phyloP scores from a whole-genome alignment of 1,284 basidiomycete species.

The Sporisorium reilianum region DNA sequence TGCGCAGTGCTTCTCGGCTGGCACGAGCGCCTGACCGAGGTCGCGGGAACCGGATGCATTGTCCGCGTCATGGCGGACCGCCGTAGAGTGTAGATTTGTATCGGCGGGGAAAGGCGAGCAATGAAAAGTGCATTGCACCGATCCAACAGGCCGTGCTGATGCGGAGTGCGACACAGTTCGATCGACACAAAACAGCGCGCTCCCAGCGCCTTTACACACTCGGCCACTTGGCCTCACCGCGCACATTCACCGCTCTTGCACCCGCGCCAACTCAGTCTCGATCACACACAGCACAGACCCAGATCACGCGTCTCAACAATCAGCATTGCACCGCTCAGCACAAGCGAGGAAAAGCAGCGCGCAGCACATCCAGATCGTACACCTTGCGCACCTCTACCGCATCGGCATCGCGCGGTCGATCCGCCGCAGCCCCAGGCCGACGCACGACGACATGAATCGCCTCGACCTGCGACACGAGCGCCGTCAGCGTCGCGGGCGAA shows the following conservation, averaged over 20 bases:
- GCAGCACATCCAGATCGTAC: conserved; percentile 22
- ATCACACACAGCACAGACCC: neutral
- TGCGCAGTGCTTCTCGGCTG: conserved; percentile 87
- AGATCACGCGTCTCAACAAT: neutral
- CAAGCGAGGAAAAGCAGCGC: conserved; percentile 28
- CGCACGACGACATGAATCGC: conserved; percentile 43
- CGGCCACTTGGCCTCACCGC: neutral
- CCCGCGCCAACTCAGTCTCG: too few relatives aligned
- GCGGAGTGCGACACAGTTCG: neutral
- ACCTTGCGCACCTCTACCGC: conserved; percentile 26
- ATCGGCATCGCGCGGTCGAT: neutral
- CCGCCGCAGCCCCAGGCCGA: conserved; percentile 10
- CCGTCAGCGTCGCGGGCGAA: conserved; percentile 11
- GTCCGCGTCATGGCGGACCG: conserved; percentile 95
- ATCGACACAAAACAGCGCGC: too few relatives aligned
- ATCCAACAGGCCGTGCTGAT: neutral
- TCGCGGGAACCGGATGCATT: conserved; percentile 94
- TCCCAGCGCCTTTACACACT: neutral
- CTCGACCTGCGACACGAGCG: conserved; percentile 34
- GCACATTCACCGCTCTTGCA: neutral
- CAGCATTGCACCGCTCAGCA: conserved; percentile 12
- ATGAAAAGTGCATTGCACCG: neutral
- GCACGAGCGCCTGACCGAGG: conserved; percentile 97
- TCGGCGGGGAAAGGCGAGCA: neutral
- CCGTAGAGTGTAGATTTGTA: conserved; percentile 32